phyloP scores from a whole-genome alignment of 2,329 filamentous ascomycete species.

The Pyricularia sp. region DNA sequence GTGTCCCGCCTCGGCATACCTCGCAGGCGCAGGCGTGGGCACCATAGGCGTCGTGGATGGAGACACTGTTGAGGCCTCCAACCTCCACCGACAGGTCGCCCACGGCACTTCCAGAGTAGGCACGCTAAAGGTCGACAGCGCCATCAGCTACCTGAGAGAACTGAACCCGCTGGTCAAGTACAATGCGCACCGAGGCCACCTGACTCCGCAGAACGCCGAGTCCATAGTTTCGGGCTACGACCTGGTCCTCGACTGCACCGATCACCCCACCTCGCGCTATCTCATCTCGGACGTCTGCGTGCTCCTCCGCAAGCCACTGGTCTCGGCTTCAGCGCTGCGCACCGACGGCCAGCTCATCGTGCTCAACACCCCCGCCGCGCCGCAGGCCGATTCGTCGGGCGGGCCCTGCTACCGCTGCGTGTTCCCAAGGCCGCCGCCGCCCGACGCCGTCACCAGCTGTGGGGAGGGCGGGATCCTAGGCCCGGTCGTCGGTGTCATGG shows the following conservation, averaged over 20 bases:
- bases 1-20: conserved; percentile 84
- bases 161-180: conserved; percentile 63
- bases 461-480: conserved; percentile 89
- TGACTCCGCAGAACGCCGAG: conserved; percentile 56
- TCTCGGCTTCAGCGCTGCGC: conserved; percentile 80
- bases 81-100: conserved; percentile 83
- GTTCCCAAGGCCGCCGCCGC: conserved; percentile 76
- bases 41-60: conserved; percentile 76
- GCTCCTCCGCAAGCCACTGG: conserved; percentile 61
- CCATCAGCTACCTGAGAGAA: conserved; percentile 39
- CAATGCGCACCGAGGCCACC: conserved; percentile 45
- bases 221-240: conserved; percentile 60
- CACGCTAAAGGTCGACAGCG: conserved; percentile 69
- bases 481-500: conserved; percentile 87
- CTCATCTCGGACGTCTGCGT: conserved; percentile 86
- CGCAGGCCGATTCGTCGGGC: conserved; percentile 24
- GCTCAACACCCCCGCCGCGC: conserved; percentile 64
- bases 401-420: conserved; percentile 84
- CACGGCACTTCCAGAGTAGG: conserved; percentile 62
- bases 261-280: conserved; percentile 84
- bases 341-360: conserved; percentile 84
- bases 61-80: conserved; percentile 77
- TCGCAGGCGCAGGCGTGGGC: conserved; percentile 79
- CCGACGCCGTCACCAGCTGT: conserved; percentile 71
- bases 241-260: conserved; percentile 85